These are phyloP conservation scores for Stevia rebaudiana DNA, from an alignment of 140 eudicot genomes.

Conservation along the genomic window DNA sequence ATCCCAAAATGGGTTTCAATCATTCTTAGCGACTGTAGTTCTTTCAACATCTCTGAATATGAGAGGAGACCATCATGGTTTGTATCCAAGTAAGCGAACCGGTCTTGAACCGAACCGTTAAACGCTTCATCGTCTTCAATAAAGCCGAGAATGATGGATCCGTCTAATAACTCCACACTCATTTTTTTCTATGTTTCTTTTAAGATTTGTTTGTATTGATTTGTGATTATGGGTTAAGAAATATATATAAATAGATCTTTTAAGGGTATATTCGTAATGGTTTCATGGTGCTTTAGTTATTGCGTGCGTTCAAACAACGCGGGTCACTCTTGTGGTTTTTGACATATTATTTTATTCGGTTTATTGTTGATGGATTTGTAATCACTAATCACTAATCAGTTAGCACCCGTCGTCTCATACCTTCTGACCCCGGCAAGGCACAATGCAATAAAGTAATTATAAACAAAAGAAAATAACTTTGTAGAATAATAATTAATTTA, in stretches of 20 bases:
- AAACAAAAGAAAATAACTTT: too few species aligned
- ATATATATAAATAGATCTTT: slow-evolving; percentile 19
- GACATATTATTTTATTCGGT: slow-evolving; percentile 16
- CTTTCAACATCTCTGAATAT: slow-evolving; percentile 43
- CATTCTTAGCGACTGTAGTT: slow-evolving; percentile 36
- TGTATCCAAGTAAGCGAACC: slow-evolving; percentile 35
- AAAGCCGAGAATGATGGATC: slow-evolving; percentile 35
- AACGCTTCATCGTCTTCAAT: slow-evolving; percentile 46
- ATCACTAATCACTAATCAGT: too few species aligned
- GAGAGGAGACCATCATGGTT: slow-evolving; percentile 47
- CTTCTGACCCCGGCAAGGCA: not conserved
- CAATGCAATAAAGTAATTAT: too few species aligned
- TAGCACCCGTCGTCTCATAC: slow-evolving; percentile 14
- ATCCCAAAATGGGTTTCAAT: slow-evolving; percentile 43
- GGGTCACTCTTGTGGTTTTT: slow-evolving; percentile 25
- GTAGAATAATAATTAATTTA: too few species aligned
- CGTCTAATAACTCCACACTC: slow-evolving; percentile 49
- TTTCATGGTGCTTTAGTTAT: slow-evolving; percentile 8
- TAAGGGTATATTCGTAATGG: slow-evolving; percentile 20
- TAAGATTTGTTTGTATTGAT: slow-evolving; percentile 9
- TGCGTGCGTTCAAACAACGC: slow-evolving; percentile 34
- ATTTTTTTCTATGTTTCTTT: slow-evolving; percentile 6
- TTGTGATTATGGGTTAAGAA: slow-evolving; percentile 11
- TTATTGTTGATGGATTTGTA: slow-evolving; percentile 20
- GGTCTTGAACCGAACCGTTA: slow-evolving; percentile 31